Evolutionary conservation across 2,329 filamentous ascomycete species (phyloP).

Genomic region (Ophiostoma tasmaniense): DNA sequence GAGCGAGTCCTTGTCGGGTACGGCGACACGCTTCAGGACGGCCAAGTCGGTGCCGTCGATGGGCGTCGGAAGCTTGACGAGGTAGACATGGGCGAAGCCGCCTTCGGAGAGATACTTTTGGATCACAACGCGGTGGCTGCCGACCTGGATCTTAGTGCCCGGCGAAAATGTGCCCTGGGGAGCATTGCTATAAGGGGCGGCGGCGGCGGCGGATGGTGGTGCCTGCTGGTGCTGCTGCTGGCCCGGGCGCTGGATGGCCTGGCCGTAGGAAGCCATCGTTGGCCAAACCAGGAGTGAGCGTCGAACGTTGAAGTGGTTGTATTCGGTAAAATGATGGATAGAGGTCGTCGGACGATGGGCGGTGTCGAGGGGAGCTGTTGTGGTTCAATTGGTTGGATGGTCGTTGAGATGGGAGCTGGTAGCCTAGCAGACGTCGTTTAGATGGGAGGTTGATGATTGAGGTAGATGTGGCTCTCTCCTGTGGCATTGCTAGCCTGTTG

Average conservation of each 20-base stretch:
- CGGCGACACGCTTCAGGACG: conserved; percentile 89
- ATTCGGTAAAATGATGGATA: neutral
- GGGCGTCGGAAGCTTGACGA: conserved; percentile 74
- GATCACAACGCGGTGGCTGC: conserved; percentile 83
- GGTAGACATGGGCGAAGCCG: conserved; percentile 96
- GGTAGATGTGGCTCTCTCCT: neutral
- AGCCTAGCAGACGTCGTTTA: neutral
- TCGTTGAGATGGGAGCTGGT: neutral
- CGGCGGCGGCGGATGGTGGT: neutral
- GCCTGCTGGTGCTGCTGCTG: conserved; percentile 16
- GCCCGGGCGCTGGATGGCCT: conserved; percentile 22
- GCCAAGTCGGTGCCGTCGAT: conserved; percentile 71
- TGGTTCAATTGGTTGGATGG: neutral
- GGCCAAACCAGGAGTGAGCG: conserved; percentile 1
- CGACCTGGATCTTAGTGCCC: conserved; percentile 94
- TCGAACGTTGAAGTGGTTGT: neutral
- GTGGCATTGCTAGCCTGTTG: neutral
- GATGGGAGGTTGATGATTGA: neutral
- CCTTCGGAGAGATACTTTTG: conserved; percentile 97
- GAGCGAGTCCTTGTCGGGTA: conserved; percentile 89
- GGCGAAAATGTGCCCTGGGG: conserved; percentile 84
- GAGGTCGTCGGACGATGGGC: neutral
- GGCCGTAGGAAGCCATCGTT: conserved; percentile 19
- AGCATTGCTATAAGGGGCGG: neutral
- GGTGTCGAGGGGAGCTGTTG: neutral